Conservation (phyloP, 2,329 filamentous ascomycete genomes). For the Talaromyces amestolkiae region DNA sequence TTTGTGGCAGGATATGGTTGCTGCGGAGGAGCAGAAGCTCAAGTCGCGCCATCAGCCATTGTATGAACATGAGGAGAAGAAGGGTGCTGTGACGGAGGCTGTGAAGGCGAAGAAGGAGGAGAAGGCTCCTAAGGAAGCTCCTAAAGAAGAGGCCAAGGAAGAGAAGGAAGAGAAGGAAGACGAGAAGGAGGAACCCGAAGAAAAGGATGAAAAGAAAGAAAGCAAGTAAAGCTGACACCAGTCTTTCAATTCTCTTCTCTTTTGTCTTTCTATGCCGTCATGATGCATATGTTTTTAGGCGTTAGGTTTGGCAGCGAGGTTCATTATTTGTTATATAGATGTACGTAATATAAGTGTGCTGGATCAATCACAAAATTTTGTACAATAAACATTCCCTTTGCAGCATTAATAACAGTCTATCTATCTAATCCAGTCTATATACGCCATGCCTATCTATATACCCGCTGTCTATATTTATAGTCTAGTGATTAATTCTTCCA, state of each 20-base stretch:
- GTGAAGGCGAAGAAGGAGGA: slow-evolving; percentile 21
- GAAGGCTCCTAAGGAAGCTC: slow-evolving; percentile 20
- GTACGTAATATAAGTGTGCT: neutral
- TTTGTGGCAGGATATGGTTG: slow-evolving; percentile 70
- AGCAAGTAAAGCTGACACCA: neutral
- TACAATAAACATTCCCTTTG: neutral
- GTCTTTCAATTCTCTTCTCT: neutral
- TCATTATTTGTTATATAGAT: neutral
- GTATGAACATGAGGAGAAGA: slow-evolving; percentile 29
- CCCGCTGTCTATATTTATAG: no score
- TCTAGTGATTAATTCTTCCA: slow-evolving; percentile 28
- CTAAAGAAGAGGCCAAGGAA: slow-evolving; percentile 13
- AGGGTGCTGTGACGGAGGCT: slow-evolving; percentile 22
- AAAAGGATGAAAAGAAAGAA: slow-evolving; percentile 32
- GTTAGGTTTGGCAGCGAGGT: slow-evolving; percentile 4
- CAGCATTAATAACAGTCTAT: neutral
- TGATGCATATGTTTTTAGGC: neutral
- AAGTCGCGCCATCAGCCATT: slow-evolving; percentile 42
- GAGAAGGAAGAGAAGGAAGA: slow-evolving; percentile 7
- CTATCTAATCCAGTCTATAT: slow-evolving; percentile 1
- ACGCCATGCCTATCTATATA: neutral
- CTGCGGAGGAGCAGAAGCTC: slow-evolving; percentile 46
- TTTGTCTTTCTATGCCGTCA: neutral
- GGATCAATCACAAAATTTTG: neutral
- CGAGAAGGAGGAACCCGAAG: slow-evolving; percentile 7